A percentile compares a stretch with the other conserved stretches of the same genome.
Conservation (phyloP, 345 rosid species). For the Luvunga scandens region DNA sequence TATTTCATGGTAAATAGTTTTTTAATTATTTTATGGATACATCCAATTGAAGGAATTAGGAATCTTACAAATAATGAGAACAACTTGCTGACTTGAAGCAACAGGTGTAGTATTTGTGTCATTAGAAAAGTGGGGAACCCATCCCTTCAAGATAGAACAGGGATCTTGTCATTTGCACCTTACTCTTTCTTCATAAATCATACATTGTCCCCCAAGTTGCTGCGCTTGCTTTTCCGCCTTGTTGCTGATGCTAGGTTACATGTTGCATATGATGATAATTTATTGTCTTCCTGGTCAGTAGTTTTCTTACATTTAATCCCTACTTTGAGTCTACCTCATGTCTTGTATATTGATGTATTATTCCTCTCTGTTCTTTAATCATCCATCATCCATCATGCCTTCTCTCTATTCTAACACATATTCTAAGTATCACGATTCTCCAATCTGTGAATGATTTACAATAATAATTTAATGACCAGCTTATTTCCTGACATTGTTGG, state of each 20-base stretch:
- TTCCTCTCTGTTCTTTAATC: background rate
- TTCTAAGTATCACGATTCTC: background rate
- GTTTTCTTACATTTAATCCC: background rate
- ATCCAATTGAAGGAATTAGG: background rate
- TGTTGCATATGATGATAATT: background rate
- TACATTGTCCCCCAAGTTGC: background rate
- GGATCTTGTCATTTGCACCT: too few relatives aligned
- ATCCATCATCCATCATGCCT: background rate
- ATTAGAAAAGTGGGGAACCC: background rate
- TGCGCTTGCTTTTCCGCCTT: background rate
- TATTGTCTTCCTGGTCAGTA: background rate
- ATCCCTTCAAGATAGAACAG: background rate
- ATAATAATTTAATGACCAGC: background rate
- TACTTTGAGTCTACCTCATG: background rate
- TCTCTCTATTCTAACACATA: background rate
- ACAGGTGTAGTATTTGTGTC: background rate
- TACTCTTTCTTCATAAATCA: background rate
- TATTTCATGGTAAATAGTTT: background rate
- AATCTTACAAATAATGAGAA: background rate
- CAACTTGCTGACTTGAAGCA: background rate
- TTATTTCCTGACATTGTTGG: background rate
- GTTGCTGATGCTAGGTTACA: background rate
- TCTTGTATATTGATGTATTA: background rate
- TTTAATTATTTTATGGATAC: background rate
- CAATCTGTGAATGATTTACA: background rate